A percentile compares a stretch with the other conserved stretches of the same genome.
These are phyloP conservation scores for Fusarium anguioides DNA, from an alignment of 2,329 filamentous ascomycete genomes.

Conservation along the genomic window DNA sequence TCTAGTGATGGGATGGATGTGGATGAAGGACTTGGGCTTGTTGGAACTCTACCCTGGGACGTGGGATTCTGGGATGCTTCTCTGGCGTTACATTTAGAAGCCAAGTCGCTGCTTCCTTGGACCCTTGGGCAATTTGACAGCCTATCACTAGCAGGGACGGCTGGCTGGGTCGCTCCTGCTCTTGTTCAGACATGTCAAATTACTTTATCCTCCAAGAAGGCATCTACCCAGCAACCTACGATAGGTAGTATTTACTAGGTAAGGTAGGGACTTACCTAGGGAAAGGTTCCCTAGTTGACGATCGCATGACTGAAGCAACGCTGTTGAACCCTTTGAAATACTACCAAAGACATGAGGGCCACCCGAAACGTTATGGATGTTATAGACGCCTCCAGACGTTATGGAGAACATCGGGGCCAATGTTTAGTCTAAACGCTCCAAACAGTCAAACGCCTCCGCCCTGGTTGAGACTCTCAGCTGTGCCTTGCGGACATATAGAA, in stretches of 20 bases:
- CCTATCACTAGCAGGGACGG: conserved; percentile 34
- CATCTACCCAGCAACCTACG: background rate
- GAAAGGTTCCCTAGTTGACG: conserved; percentile 1
- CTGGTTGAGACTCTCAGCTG: conserved; percentile 4
- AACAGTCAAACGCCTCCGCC: conserved; percentile 14
- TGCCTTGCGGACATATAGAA: background rate
- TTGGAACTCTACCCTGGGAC: conserved; percentile 14
- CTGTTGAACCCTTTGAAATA: conserved; percentile 25
- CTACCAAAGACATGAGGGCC: background rate
- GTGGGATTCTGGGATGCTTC: conserved; percentile 16
- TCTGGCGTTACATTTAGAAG: conserved; percentile 40
- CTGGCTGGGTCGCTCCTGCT: conserved; percentile 30
- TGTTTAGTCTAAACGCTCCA: conserved; percentile 6
- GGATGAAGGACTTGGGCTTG: conserved; percentile 4
- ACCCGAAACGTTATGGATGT: background rate
- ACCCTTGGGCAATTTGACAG: conserved; percentile 21
- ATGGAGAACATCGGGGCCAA: conserved; percentile 11
- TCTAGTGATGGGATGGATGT: background rate
- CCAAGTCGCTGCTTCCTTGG: conserved; percentile 25
- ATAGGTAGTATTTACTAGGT: no score
- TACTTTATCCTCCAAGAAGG: conserved; percentile 21
- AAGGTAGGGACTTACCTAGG: no score
- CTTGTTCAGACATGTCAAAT: conserved; percentile 30
- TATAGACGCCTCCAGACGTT: background rate
- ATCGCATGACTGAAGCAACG: conserved; percentile 35